Conservation (phyloP, 169 alveolate species). For the Cryptosporidium meleagridis region DNA sequence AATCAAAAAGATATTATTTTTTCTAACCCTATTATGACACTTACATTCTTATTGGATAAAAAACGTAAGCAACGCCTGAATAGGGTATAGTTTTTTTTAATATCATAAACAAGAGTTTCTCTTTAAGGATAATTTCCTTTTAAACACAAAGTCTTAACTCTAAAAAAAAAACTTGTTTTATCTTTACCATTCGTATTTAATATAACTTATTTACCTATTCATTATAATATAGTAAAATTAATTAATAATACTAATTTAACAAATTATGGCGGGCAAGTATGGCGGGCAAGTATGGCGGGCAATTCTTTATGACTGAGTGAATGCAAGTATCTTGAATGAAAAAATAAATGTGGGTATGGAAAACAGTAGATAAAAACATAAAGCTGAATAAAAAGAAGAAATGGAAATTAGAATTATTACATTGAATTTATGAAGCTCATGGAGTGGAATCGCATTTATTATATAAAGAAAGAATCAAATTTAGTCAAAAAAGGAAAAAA, state of each 20-base stretch:
- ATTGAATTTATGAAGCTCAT: not conserved
- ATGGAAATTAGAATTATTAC: not conserved
- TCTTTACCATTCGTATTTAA: no score
- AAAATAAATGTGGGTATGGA: not conserved
- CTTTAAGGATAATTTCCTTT: not conserved
- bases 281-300: slow-evolving; percentile 10
- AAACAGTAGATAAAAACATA: not conserved
- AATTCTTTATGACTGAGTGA: not conserved
- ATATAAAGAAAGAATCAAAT: not conserved
- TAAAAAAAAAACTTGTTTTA: not conserved
- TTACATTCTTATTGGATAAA: slow-evolving; percentile 8
- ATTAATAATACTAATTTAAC: no score
- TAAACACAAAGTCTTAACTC: no score
- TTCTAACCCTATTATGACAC: slow-evolving; percentile 74
- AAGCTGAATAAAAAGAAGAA: not conserved
- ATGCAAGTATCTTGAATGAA: slow-evolving; percentile 19
- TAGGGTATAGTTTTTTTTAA: slow-evolving; percentile 29
- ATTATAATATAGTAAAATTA: no score
- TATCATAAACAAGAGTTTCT: not conserved
- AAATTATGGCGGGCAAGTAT: not conserved
- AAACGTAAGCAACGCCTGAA: slow-evolving; percentile 72
- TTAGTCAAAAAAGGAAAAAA: not conserved
- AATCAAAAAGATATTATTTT: not conserved
- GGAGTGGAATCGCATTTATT: not conserved
- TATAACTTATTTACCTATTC: not conserved